A percentile compares a stretch with the other conserved stretches of the same genome.
Evolutionary conservation across 2,329 filamentous ascomycete species (phyloP).

Genomic region (Teratosphaeriaceae sp.): DNA sequence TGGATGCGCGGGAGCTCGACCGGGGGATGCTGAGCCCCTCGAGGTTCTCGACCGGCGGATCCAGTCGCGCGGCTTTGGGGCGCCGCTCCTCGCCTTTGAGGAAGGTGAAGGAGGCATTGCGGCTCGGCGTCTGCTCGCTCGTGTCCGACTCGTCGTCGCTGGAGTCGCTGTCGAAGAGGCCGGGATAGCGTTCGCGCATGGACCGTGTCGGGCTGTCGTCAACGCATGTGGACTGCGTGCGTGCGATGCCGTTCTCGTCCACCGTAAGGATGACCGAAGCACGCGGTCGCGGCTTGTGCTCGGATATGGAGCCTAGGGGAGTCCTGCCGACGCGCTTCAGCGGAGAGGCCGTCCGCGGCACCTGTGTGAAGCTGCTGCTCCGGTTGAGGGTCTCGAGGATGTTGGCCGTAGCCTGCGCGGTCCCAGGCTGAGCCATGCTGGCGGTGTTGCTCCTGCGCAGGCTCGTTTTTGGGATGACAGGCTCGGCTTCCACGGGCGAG

Average conservation of each 20-base stretch:
- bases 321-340: constrained; percentile 38
- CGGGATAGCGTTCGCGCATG: constrained; percentile 37
- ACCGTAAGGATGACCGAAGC: constrained; percentile 40
- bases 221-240: constrained; percentile 37
- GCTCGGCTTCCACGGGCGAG: constrained; percentile 32
- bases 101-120: constrained; percentile 27
- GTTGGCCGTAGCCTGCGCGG: constrained; percentile 23
- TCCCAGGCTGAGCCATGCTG: constrained; percentile 23
- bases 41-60: constrained; percentile 28
- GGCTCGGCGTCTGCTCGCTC: constrained; percentile 18
- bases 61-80: constrained; percentile 26
- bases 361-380: constrained; percentile 26
- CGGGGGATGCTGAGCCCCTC: constrained; percentile 28
- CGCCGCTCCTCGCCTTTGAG: constrained; percentile 21
- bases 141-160: constrained; percentile 27
- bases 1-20: constrained; percentile 25
- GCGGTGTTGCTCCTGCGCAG: constrained; percentile 43
- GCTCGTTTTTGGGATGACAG: constrained; percentile 22
- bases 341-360: constrained; percentile 40
- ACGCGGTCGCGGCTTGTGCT: constrained; percentile 32
- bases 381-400: constrained; percentile 18
- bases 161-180: constrained; percentile 36
- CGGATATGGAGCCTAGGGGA: constrained; percentile 40
- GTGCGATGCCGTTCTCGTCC: constrained; percentile 41
- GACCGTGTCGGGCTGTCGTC: constrained; percentile 31